These are phyloP conservation scores for Aspergillus melleus DNA, from an alignment of 2,329 filamentous ascomycete genomes.

Conservation along the genomic window DNA sequence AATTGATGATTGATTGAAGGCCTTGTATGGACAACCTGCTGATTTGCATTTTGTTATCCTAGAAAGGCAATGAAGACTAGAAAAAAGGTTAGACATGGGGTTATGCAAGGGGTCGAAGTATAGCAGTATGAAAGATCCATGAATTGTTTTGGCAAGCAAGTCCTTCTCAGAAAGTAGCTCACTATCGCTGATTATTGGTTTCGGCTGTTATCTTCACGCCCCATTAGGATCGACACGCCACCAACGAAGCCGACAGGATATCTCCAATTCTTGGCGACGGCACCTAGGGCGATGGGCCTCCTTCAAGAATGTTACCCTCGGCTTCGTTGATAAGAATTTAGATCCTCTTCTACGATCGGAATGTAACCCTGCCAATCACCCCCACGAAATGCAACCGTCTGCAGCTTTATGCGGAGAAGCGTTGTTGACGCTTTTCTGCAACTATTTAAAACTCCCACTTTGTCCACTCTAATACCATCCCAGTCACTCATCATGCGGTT, in stretches of 20 bases:
- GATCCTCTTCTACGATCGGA: background rate
- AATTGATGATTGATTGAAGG: too few species aligned
- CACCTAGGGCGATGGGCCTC: background rate
- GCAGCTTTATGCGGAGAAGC: background rate
- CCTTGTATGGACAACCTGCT: too few species aligned
- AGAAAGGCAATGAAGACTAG: too few species aligned
- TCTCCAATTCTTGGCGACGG: background rate
- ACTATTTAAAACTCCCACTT: background rate
- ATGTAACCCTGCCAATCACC: slow-evolving; percentile 7
- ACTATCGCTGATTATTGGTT: too few species aligned
- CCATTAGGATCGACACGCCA: background rate
- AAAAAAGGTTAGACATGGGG: too few species aligned
- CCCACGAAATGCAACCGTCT: slow-evolving; percentile 8
- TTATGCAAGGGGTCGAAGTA: too few species aligned
- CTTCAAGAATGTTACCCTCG: background rate
- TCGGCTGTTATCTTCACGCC: too few species aligned
- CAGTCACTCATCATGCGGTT: slow-evolving; percentile 2
- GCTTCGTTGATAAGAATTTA: background rate
- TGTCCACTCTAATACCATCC: background rate
- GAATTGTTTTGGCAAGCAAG: too few species aligned
- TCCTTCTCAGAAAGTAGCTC: too few species aligned
- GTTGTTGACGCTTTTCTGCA: background rate
- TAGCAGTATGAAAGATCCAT: too few species aligned
- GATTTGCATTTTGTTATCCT: too few species aligned
- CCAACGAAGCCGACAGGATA: background rate